Evolutionary conservation across 1,284 basidiomycete genomes (phyloP).

Genomic region (Marasmius fiardii): DNA sequence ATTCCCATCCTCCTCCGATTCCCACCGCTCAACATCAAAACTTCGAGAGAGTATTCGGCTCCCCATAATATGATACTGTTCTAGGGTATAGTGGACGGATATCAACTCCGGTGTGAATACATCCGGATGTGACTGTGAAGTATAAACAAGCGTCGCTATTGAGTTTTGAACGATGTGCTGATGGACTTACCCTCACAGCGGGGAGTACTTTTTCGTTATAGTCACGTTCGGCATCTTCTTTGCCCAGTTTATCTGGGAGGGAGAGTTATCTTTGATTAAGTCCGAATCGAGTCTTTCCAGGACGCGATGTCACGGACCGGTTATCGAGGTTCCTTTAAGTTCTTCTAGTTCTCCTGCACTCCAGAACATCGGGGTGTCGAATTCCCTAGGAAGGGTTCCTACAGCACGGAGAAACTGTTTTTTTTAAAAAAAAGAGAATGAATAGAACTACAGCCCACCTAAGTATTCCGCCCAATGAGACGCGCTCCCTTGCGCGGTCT

Average conservation of each 20-base stretch:
- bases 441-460: constrained; percentile 39
- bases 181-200: constrained; percentile 52
- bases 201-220: constrained; percentile 68
- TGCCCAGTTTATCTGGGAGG: constrained; percentile 85
- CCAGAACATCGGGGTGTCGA: constrained; percentile 98
- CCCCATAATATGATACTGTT: constrained; percentile 87
- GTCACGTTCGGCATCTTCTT: constrained; percentile 76
- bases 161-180: background rate
- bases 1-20: constrained; percentile 28
- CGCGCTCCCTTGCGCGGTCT: constrained; percentile 54
- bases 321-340: constrained; percentile 81
- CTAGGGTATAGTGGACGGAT: constrained; percentile 61
- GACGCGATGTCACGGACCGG: too few relatives aligned
- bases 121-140: constrained; percentile 60
- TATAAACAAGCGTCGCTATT: constrained; percentile 2
- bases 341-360: constrained; percentile 67
- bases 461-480: constrained; percentile 74
- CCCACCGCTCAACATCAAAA: constrained; percentile 73
- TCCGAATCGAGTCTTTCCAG: too few relatives aligned
- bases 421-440: background rate
- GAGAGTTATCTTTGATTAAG: too few relatives aligned
- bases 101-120: constrained; percentile 59
- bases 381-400: constrained; percentile 69
- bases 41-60: constrained; percentile 91
- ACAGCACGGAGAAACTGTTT: background rate